Evolutionary conservation across 768 basidiomycete genomes (phyloP), one percentile per base, ranked within the genome.

Genomic region (Leccinum boreale): DNA sequence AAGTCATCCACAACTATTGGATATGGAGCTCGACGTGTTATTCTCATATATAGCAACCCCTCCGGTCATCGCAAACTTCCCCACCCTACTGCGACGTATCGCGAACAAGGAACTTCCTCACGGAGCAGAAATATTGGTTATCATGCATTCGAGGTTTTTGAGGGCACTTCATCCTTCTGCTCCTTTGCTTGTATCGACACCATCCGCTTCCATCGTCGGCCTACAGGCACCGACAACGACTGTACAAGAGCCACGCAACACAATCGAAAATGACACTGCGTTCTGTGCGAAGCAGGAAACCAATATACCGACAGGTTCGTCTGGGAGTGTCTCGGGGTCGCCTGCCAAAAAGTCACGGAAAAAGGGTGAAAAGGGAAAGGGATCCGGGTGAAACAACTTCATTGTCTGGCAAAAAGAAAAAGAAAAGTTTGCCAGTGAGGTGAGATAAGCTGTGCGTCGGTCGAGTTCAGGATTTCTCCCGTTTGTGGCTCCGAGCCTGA

Each of bases 21-120:
- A 66, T 35, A 62, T 69, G 61, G 61, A 72, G 10, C 62, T 70
- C 4, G 62, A 70, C 15, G 14, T 66, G 10, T 42, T 72, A 12
- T 61, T 65, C 49, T 4, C 57, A 0, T 33, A 58, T 42, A 60
- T 26, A 2, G 26, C 47, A 26, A 17, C 47, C 47, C 21, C 47
- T 29, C 47, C 17, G 2, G 23, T 49, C 14, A 28, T 49, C 8
- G 23, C 23, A 9, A 49, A 49, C 2, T 49, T 49, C 26, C 47
- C 47, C 9, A 28, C 14, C 4, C 7, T 49, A 4, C 10, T 49
- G 6, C 23, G 47, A 9, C 47, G 26, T 21, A 49, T 49, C 7
- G 21, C n/a, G 14, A 26, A 49, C 24, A 28, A 28, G 17, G 47
- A 49, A 11, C 26, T 49, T 11, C 47, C 47, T 21, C 69, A 67